A percentile compares a stretch with the other conserved stretches of the same genome.
Evolutionary conservation across 1,284 basidiomycete genomes (phyloP).

Genomic region (Malassezia psittaci): DNA sequence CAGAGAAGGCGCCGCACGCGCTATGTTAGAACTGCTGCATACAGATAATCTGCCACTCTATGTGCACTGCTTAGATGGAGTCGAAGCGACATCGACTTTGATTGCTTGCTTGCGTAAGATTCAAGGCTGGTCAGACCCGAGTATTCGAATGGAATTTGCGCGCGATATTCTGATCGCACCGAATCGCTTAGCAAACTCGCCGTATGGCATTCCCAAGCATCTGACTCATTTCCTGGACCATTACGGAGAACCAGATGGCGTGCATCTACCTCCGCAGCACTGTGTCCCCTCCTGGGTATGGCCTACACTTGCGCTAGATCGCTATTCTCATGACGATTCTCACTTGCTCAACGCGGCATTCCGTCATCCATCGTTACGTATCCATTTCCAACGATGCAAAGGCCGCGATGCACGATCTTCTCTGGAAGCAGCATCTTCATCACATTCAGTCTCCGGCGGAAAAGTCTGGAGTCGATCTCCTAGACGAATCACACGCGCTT

Average conservation of each 20-base stretch:
- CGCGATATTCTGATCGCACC: conserved; percentile 28
- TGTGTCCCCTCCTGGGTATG: conserved; percentile 33
- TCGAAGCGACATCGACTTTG: conserved; percentile 35
- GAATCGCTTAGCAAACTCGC: conserved; percentile 18
- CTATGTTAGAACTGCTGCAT: conserved; percentile 31
- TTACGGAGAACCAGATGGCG: conserved; percentile 37
- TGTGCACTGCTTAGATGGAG: conserved; percentile 43
- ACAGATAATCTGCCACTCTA: conserved; percentile 38
- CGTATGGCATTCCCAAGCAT: conserved; percentile 29
- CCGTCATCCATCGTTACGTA: conserved; percentile 35
- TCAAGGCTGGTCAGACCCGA: conserved; percentile 32
- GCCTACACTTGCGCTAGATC: conserved; percentile 17
- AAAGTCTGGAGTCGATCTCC: too few species aligned
- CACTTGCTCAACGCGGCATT: conserved; percentile 16
- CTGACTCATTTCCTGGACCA: conserved; percentile 32
- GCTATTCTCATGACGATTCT: not conserved
- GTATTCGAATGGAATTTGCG: conserved; percentile 31
- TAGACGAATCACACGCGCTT: too few species aligned
- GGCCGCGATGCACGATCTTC: too few species aligned
- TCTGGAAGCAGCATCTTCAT: too few species aligned
- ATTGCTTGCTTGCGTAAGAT: conserved; percentile 40
- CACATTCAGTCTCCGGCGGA: too few species aligned
- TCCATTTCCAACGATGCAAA: conserved; percentile 27
- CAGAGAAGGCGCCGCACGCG: conserved; percentile 32
- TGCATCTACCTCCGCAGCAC: conserved; percentile 26